A percentile compares a stretch with the other conserved stretches of the same genome.
Conservation (phyloP, 192 early-diverging fungal genomes). For the Linnemannia elongata region DNA sequence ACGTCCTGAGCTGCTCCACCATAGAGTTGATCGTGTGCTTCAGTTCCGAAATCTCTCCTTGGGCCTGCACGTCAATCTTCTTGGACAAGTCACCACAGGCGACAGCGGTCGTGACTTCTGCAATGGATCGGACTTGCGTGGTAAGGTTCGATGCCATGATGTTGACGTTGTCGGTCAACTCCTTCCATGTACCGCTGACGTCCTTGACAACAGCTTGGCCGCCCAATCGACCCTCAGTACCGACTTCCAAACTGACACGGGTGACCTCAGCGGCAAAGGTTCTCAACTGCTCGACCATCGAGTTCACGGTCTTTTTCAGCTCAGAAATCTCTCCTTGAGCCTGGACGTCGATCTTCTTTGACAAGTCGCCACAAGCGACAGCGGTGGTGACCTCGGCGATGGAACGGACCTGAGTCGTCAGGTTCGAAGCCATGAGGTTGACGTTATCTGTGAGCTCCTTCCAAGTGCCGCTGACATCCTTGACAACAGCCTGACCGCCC, state of each 20-base stretch:
- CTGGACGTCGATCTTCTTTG: conserved; percentile 67
- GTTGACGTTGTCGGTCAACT: conserved; percentile 70
- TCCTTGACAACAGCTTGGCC: conserved; percentile 64
- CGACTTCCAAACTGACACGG: too few species aligned
- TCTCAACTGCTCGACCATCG: conserved; percentile 68
- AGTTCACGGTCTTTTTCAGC: conserved; percentile 77
- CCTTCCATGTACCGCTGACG: conserved; percentile 75
- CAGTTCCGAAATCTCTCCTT: conserved; percentile 20
- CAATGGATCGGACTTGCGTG: conserved; percentile 29
- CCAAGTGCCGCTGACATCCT: conserved; percentile 64
- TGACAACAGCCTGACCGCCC: conserved; percentile 70
- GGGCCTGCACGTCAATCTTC: conserved; percentile 24
- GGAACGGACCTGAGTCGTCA: conserved; percentile 70
- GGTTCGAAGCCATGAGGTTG: conserved; percentile 68
- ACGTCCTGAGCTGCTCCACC: conserved; percentile 28
- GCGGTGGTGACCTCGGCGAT: conserved; percentile 71
- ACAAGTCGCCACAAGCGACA: conserved; percentile 67
- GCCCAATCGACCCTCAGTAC: too few species aligned
- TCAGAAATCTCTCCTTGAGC: conserved; percentile 74
- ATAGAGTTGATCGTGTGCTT: conserved; percentile 26
- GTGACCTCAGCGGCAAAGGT: too few species aligned
- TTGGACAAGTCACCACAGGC: conserved; percentile 31
- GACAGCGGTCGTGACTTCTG: conserved; percentile 26
- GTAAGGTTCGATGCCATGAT: conserved; percentile 23
- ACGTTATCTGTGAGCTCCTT: conserved; percentile 71